phyloP scores from a whole-genome alignment of 192 early-diverging fungal genomes.

The Coemansia biformis region DNA sequence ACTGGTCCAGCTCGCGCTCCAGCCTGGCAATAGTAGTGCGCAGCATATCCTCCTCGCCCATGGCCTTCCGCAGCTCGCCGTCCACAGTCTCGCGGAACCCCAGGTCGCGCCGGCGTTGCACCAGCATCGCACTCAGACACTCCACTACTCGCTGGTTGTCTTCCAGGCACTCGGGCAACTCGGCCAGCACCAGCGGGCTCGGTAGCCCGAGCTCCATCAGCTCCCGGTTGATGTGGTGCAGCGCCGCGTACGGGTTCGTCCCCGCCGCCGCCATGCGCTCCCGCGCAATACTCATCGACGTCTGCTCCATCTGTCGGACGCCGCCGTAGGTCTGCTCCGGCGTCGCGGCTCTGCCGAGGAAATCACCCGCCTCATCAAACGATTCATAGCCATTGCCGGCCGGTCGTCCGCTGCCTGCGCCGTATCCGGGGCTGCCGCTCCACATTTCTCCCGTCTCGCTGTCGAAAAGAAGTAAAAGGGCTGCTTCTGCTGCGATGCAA shows the following conservation, averaged over 20 bases:
- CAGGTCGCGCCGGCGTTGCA: constrained; percentile 26
- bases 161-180: constrained; percentile 32
- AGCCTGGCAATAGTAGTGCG: constrained; percentile 21
- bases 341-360: neutral
- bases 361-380: constrained; percentile 19
- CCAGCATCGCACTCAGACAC: constrained; percentile 28
- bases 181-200: constrained; percentile 37
- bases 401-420: too few species aligned
- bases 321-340: constrained; percentile 33
- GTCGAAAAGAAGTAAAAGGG: too few species aligned
- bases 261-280: constrained; percentile 3
- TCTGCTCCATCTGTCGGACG: constrained; percentile 45
- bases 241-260: constrained; percentile 25
- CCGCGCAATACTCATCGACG: constrained; percentile 29
- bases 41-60: constrained; percentile 47
- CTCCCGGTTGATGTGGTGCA: constrained; percentile 49
- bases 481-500: too few species aligned
- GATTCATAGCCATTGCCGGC: constrained; percentile 21
- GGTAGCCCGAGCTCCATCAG: constrained; percentile 46
- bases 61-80: constrained; percentile 34
- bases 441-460: too few species aligned
- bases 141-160: constrained; percentile 45
- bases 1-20: constrained; percentile 36
- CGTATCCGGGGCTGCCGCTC: constrained; percentile 17
- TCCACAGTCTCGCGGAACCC: constrained; percentile 42